Percentiles rank a stretch among this genome's conserved stretches.
phyloP scores from a whole-genome alignment of 2,329 filamentous ascomycete species.

The Clarireedia sp. region DNA sequence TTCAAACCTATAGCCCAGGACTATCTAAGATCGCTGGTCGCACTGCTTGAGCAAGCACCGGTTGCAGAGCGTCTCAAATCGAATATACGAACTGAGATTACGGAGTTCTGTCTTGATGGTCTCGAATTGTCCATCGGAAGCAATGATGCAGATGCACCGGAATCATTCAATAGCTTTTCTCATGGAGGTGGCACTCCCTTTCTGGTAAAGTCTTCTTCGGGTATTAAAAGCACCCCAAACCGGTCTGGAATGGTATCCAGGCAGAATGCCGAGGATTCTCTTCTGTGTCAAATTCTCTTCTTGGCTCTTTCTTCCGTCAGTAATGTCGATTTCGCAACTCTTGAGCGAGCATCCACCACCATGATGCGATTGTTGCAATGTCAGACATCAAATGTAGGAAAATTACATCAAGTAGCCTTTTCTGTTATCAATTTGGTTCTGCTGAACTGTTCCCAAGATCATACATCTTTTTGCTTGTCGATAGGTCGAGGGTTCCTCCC shows the following conservation, averaged over 20 bases:
- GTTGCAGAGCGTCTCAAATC: conserved; percentile 72
- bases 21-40: conserved; percentile 68
- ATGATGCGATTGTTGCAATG: conserved; percentile 55
- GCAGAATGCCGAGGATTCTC: conserved; percentile 37
- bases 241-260: conserved; percentile 19
- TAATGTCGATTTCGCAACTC: conserved; percentile 53
- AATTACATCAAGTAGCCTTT: conserved; percentile 65
- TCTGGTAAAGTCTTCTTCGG: not conserved
- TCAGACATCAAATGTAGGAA: conserved; percentile 49
- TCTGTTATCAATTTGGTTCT: conserved; percentile 67
- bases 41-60: conserved; percentile 62
- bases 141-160: conserved; percentile 15
- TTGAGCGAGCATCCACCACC: conserved; percentile 46
- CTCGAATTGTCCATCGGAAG: conserved; percentile 43
- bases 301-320: conserved; percentile 57
- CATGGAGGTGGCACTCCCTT: conserved; percentile 20
- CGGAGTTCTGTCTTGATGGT: conserved; percentile 54
- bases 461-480: conserved; percentile 52
- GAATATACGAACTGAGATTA: conserved; percentile 32
- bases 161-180: conserved; percentile 20
- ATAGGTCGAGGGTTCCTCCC: conserved; percentile 56
- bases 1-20: conserved; percentile 64
- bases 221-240: conserved; percentile 20
- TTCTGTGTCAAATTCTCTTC: conserved; percentile 56
- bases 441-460: conserved; percentile 57